phyloP scores from a whole-genome alignment of 495 filamentous ascomycete genomes.

The Aspergillus panamensis region DNA sequence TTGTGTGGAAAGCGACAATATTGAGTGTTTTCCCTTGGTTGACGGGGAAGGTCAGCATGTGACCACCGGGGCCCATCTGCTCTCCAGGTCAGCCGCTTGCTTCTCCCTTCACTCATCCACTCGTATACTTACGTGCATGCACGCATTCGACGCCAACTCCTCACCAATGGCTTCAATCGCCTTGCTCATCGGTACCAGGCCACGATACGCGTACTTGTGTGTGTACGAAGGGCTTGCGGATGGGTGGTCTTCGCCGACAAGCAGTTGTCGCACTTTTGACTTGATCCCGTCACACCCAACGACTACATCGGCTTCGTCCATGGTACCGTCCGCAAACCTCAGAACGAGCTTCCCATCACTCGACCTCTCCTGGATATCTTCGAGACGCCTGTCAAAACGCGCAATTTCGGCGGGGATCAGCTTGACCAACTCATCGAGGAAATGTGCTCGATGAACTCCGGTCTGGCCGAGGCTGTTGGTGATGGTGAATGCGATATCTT shows the following conservation, averaged over 20 bases:
- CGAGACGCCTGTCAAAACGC: slow-evolving; percentile 41
- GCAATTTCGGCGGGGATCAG: slow-evolving; percentile 42
- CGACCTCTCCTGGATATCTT: slow-evolving; percentile 24
- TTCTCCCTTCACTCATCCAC: neutral
- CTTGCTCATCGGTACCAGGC: slow-evolving; percentile 49
- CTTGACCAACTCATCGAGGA: slow-evolving; percentile 46
- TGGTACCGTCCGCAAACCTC: slow-evolving; percentile 31
- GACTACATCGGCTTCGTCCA: slow-evolving; percentile 40
- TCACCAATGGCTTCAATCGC: slow-evolving; percentile 48
- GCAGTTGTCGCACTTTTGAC: slow-evolving; percentile 42
- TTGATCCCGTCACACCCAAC: slow-evolving; percentile 61
- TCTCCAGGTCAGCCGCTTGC: neutral
- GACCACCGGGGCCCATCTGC: slow-evolving; percentile 43
- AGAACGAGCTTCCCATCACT: slow-evolving; percentile 25
- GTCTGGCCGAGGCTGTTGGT: slow-evolving; percentile 28
- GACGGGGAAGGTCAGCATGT: slow-evolving; percentile 49
- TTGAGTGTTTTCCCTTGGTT: slow-evolving; percentile 43
- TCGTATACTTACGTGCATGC: slow-evolving; percentile 33
- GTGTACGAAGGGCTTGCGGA: slow-evolving; percentile 41
- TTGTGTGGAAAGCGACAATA: slow-evolving; percentile 36
- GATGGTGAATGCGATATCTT: slow-evolving; percentile 27
- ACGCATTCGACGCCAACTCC: slow-evolving; percentile 40
- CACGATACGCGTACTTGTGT: slow-evolving; percentile 50
- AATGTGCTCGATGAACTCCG: slow-evolving; percentile 48
- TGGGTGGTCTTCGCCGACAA: slow-evolving; percentile 38